Conservation (phyloP, 2,329 filamentous ascomycete genomes). For the Neonectria magnoliae region DNA sequence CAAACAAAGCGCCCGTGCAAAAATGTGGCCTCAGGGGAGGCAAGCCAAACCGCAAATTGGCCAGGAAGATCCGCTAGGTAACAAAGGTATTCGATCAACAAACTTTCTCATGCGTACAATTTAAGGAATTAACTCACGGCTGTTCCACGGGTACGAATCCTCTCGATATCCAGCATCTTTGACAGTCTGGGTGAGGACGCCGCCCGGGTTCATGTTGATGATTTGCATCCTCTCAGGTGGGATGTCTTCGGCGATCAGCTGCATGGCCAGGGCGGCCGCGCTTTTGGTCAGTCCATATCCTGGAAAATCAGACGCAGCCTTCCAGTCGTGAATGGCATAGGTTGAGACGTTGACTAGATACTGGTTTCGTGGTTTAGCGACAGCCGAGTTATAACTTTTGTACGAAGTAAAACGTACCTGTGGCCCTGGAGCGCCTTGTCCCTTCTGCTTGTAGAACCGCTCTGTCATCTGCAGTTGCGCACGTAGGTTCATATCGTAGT, state of each 20-base stretch:
- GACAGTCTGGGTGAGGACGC: not conserved
- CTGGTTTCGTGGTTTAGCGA: not conserved
- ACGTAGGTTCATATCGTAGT: constrained; percentile 2
- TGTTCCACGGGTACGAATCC: constrained; percentile 1
- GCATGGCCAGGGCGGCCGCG: constrained; percentile 48
- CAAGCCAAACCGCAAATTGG: constrained; percentile 1
- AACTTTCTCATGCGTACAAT: too few species aligned
- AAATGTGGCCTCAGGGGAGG: constrained; percentile 1
- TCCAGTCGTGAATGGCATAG: not conserved
- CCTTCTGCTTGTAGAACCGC: not conserved
- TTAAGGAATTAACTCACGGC: not conserved
- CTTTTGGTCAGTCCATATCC: constrained; percentile 53
- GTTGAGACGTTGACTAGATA: constrained; percentile 8
- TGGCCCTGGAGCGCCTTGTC: not conserved
- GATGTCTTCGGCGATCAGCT: constrained; percentile 51
- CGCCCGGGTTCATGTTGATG: constrained; percentile 32
- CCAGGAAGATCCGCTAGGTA: constrained; percentile 46
- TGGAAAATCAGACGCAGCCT: constrained; percentile 11
- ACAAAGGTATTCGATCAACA: not conserved
- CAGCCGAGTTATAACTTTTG: not conserved
- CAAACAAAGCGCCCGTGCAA: constrained; percentile 9
- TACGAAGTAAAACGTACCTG: not conserved
- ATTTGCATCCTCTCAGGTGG: constrained; percentile 41
- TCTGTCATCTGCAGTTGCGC: constrained; percentile 3
- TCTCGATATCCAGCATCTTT: not conserved